These are phyloP conservation scores for Phaffomyces thermotolerans DNA, from an alignment of 805 yeast genomes.

Conservation along the genomic window DNA sequence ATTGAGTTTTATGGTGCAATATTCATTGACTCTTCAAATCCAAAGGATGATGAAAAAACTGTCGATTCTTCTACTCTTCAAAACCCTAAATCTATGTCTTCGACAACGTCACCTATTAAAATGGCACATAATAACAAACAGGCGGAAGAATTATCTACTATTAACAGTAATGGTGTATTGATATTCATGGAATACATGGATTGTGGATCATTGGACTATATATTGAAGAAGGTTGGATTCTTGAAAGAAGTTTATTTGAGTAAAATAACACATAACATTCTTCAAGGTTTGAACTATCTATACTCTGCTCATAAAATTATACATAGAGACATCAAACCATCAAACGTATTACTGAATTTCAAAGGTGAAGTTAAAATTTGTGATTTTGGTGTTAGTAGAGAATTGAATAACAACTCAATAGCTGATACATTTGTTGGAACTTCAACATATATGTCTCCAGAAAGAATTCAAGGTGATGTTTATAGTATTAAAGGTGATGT, in stretches of 20 bases:
- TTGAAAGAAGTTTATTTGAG: slow-evolving; percentile 64
- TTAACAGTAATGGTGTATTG: slow-evolving; percentile 55
- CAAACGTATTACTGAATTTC: slow-evolving; percentile 82
- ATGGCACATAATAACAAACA: slow-evolving; percentile 2
- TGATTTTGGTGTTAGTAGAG: slow-evolving; percentile 95
- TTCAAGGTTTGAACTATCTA: slow-evolving; percentile 74
- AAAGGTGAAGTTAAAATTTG: slow-evolving; percentile 85
- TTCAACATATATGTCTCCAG: slow-evolving; percentile 96
- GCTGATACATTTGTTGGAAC: slow-evolving; percentile 99
- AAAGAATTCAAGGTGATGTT: slow-evolving; percentile 88
- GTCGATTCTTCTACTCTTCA: background rate
- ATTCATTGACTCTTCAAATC: slow-evolving; percentile 37
- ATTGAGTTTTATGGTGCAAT: slow-evolving; percentile 91
- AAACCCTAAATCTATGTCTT: background rate
- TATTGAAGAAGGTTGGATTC: slow-evolving; percentile 53
- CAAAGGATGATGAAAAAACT: slow-evolving; percentile 2
- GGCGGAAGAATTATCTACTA: slow-evolving; percentile 15
- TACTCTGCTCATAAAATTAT: slow-evolving; percentile 82
- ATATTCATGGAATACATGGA: slow-evolving; percentile 96
- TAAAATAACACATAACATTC: slow-evolving; percentile 66
- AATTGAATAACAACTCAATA: slow-evolving; percentile 74
- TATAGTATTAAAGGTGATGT: slow-evolving; percentile 95
- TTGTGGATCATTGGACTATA: slow-evolving; percentile 85
- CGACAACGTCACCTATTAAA: slow-evolving; percentile 1
- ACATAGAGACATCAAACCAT: slow-evolving; percentile 94